phyloP scores from a whole-genome alignment of 1,139 yeast genomes.

The Kodamaea derodonti region DNA sequence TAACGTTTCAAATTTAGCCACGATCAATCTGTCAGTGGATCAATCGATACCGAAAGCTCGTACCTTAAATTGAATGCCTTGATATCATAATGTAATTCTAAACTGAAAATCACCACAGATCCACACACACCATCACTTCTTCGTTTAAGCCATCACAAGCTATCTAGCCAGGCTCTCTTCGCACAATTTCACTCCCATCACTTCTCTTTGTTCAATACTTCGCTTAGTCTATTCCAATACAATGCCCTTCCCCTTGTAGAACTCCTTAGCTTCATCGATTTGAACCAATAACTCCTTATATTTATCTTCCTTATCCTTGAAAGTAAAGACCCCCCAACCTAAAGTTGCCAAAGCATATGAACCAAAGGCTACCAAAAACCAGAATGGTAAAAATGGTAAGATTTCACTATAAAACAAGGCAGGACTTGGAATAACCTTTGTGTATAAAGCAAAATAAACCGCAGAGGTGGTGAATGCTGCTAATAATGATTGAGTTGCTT shows the following conservation, averaged over 20 bases:
- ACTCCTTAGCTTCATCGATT: constrained; percentile 63
- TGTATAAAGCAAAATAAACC: constrained; percentile 50
- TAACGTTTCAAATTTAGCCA: too few relatives aligned
- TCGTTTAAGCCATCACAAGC: too few relatives aligned
- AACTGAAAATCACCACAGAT: too few relatives aligned
- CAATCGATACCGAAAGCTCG: too few relatives aligned
- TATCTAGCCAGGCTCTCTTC: too few relatives aligned
- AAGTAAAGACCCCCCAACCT: constrained; percentile 68
- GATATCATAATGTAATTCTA: too few relatives aligned
- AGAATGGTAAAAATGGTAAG: constrained; percentile 65
- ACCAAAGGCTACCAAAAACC: constrained; percentile 70
- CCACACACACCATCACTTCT: too few relatives aligned
- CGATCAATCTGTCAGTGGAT: too few relatives aligned
- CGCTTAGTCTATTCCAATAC: constrained; percentile 49
- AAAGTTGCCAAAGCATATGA: constrained; percentile 67
- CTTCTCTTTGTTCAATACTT: too few relatives aligned
- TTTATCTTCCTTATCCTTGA: constrained; percentile 71
- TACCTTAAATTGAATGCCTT: too few relatives aligned
- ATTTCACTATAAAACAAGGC: constrained; percentile 48
- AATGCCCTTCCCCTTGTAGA: constrained; percentile 55
- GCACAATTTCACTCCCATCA: too few relatives aligned
- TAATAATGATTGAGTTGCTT: constrained; percentile 61
- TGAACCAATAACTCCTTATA: constrained; percentile 61
- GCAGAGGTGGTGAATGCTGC: constrained; percentile 46
- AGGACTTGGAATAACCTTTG: constrained; percentile 58